A percentile compares a stretch with the other conserved stretches of the same genome.
Evolutionary conservation across 805 yeast species (phyloP).

Genomic region (Kuraishia molischiana): DNA sequence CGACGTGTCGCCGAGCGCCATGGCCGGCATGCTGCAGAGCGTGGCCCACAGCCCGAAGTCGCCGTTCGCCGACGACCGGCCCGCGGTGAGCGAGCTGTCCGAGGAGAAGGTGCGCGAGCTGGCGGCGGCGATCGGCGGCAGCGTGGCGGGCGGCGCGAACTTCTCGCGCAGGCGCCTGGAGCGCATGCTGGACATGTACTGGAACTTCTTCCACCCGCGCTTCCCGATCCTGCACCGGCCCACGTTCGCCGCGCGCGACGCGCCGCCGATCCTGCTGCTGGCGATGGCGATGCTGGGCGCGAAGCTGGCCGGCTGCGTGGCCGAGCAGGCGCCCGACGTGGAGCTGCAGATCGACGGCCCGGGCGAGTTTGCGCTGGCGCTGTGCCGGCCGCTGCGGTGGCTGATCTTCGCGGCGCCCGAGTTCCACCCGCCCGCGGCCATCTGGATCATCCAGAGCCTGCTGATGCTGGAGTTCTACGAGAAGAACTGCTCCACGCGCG

Average conservation of each 20-base stretch:
- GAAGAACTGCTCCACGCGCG: slow-evolving; percentile 58
- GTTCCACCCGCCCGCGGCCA: slow-evolving; percentile 66
- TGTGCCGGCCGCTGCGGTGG: slow-evolving; percentile 58
- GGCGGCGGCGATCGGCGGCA: slow-evolving; percentile 13
- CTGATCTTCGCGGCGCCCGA: slow-evolving; percentile 59
- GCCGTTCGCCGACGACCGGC: background rate
- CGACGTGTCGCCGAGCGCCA: background rate
- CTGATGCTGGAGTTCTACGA: slow-evolving; percentile 72
- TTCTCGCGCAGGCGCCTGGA: slow-evolving; percentile 18
- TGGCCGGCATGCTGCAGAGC: background rate
- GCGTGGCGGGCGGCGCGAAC: slow-evolving; percentile 15
- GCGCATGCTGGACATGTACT: slow-evolving; percentile 28
- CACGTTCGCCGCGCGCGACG: slow-evolving; percentile 37
- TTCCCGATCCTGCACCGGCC: slow-evolving; percentile 51
- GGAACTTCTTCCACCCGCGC: slow-evolving; percentile 52
- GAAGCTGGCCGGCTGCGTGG: slow-evolving; percentile 19
- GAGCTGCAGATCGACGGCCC: slow-evolving; percentile 12
- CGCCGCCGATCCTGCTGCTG: slow-evolving; percentile 40
- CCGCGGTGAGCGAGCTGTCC: background rate
- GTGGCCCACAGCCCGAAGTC: background rate
- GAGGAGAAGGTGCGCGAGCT: slow-evolving; percentile 11
- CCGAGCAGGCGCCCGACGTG: slow-evolving; percentile 12
- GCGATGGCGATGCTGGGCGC: slow-evolving; percentile 53
- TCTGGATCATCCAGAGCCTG: slow-evolving; percentile 72
- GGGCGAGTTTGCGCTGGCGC: slow-evolving; percentile 30